Evolutionary conservation across 1,284 basidiomycete species (phyloP), one percentile per base, ranked within the genome.

Genomic region (Sphagnurus paluster): DNA sequence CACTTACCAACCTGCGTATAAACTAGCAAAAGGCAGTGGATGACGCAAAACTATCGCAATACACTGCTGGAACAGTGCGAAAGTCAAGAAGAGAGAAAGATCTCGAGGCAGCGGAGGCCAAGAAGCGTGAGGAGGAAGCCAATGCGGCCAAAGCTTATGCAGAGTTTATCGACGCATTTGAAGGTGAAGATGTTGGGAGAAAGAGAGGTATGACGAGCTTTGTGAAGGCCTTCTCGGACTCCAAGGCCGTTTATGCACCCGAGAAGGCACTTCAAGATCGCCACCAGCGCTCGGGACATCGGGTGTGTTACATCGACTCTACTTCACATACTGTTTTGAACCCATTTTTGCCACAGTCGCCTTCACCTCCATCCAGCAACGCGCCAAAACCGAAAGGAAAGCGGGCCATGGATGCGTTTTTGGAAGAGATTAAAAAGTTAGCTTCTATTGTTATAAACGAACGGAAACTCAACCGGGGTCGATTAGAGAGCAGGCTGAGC

Each of bases 391-490:
- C 87, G 0, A 93, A 90, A 62, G 94, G 94, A 5, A 94, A 92
- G 64, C 81, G 93, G 37, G 91, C 89, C 0, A 97, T 97, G 91
- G 93, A 96, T 64, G 70, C 83, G 2, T 98, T 97, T 63, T 71
- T 97, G 37, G 91, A 95, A 58, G 93, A 96, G 67, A 90, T 97
- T 52, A 98, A 97, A 68, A 80, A 80, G 93, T 90, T 35, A n/a
- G 47, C 46, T 1, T 32, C 8, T 20, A 33, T 26, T 7, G 8
- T 23, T 10, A 13, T 24, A 19, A 21, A 14, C 3, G 28, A 53
- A 9, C 8, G 37, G 21, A 29, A 48, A 23, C 48, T 48, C 24
- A 23, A 44, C 39, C 34, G 42, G n/a, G 34, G 19, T 21, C 30
- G 23, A 37, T 32, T 50, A 97, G 94, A 61, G 93, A 98, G 42